A percentile compares a stretch with the other conserved stretches of the same genome.
Evolutionary conservation across 2,329 filamentous ascomycete species (phyloP).

Genomic region (Nigrospora oryzae): DNA sequence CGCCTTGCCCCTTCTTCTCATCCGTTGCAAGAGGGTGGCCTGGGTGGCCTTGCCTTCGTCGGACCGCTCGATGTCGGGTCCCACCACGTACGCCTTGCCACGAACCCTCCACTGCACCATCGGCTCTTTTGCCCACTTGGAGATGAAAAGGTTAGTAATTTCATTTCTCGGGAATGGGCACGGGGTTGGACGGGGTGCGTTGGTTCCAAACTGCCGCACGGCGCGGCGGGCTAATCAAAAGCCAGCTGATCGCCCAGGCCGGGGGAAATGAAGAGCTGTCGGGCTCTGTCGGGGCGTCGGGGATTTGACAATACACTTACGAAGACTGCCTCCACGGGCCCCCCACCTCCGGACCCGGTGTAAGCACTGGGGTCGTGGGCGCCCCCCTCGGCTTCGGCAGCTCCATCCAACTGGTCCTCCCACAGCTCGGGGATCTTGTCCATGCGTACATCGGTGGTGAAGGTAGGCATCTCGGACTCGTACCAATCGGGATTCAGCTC

Average conservation of each 20-base stretch:
- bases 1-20: conserved; percentile 41
- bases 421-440: conserved; percentile 70
- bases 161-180: no score
- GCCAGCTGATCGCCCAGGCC: no score
- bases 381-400: conserved; percentile 25
- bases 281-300: background rate
- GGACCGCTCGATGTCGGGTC: conserved; percentile 45
- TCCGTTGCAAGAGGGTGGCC: conserved; percentile 50
- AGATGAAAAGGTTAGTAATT: background rate
- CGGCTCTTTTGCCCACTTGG: conserved; percentile 56
- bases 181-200: no score
- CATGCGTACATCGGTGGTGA: conserved; percentile 88
- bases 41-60: conserved; percentile 49
- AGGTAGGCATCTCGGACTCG: conserved; percentile 69
- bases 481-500: conserved; percentile 61
- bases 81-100: conserved; percentile 69
- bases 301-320: background rate
- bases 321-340: conserved; percentile 59
- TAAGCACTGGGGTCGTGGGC: conserved; percentile 28
- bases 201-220: no score
- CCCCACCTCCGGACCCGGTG: conserved; percentile 51
- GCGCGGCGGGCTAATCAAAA: no score
- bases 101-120: conserved; percentile 79
- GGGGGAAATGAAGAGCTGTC: no score
- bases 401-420: conserved; percentile 24